phyloP scores from a whole-genome alignment of 208 protist species.

The Leishmania amazonensis region DNA sequence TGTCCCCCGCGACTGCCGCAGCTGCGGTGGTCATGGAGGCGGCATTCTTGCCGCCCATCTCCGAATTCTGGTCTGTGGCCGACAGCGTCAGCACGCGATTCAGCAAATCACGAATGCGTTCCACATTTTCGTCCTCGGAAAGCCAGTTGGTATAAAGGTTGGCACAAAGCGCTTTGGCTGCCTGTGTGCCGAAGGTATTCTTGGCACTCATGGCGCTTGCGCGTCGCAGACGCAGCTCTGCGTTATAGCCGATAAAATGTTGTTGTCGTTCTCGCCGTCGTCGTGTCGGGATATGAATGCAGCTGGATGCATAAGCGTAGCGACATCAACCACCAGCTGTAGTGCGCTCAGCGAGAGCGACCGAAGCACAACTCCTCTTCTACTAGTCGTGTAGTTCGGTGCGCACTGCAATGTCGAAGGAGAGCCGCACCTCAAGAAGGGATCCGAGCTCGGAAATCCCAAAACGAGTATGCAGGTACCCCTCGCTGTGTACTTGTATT shows the following conservation, averaged over 20 bases:
- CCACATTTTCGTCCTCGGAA: constrained; percentile 47
- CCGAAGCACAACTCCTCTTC: not conserved
- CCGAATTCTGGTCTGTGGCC: constrained; percentile 22
- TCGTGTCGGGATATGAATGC: not conserved
- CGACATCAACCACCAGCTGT: not conserved
- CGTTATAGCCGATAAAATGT: not conserved
- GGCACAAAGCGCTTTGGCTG: constrained; percentile 68
- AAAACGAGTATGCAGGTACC: not conserved
- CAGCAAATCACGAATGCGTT: constrained; percentile 56
- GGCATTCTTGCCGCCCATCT: constrained; percentile 2
- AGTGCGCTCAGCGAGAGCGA: not conserved
- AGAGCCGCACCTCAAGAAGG: not conserved
- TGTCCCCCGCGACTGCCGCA: constrained; percentile 8
- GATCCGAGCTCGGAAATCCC: not conserved
- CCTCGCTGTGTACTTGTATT: not conserved
- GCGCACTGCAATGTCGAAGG: not conserved
- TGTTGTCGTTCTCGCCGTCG: not conserved
- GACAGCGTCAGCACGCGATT: constrained; percentile 39
- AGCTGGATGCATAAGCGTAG: not conserved
- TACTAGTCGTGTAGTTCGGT: not conserved
- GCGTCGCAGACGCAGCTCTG: not conserved
- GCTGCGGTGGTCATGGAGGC: not conserved
- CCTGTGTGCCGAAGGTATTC: constrained; percentile 40
- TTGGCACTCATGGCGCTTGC: constrained; percentile 22
- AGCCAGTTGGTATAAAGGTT: constrained; percentile 79